Evolutionary conservation across 176 grass and related monocot species (phyloP), one percentile per base, ranked within the genome.

Genomic region (Microstegium vimineum): DNA sequence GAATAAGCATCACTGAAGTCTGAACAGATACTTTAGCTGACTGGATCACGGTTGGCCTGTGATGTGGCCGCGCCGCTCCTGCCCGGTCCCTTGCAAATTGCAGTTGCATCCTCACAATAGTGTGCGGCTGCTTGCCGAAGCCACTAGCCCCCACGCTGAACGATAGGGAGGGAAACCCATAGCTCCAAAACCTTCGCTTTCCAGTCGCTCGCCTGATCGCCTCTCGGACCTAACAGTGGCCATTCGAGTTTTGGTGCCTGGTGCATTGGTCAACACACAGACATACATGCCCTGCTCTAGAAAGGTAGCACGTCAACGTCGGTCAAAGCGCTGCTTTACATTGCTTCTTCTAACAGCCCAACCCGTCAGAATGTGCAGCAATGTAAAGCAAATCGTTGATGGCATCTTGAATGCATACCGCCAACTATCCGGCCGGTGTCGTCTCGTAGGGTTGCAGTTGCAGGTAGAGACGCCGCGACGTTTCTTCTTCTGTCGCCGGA

Each of bases 341-440:
- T 43, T 60, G 66, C 66, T 71, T 70, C 66, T 56, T 14, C 66
- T 60, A 81, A 43, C n/a, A n/a, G n/a, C n/a, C n/a, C n/a, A 37
- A 69, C 22, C n/a, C 18, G 27, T 33, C 18, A 65, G 61, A n/a
- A n/a, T n/a, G n/a, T n/a, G n/a, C 34, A 62, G 26, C 1, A 30
- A 5, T 20, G n/a, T n/a, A n/a, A 41, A 62, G 30, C 37, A 32
- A 73, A 62, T 31, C 23, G 18, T 3, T 36, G 26, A 69, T 41
- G 17, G 36, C 46, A 16, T 69, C 49, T 77, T 13, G 8, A 37
- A 10, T 35, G 73, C 47, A 33, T 7, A 4, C 0, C 1, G 26
- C 69, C 56, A 45, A 49, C 9, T 11, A 18, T 74, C 62, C 56
- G 4, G 20, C 28, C 28, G 8, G 69, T 47, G 69, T 20, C 69